Conservation (phyloP, 169 alveolate genomes). For the Cystoisospora suis region DNA sequence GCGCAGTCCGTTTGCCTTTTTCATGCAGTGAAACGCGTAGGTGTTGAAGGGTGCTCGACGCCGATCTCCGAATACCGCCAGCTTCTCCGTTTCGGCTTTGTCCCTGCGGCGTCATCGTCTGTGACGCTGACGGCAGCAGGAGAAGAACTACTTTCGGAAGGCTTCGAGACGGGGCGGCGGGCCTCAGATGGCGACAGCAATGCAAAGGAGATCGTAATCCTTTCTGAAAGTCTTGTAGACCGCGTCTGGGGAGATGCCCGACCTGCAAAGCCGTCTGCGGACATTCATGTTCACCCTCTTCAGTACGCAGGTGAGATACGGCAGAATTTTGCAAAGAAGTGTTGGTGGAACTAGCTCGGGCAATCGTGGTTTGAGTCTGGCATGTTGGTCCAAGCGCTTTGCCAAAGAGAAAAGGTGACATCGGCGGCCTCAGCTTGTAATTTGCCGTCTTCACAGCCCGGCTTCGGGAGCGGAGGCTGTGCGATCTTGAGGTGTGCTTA, state of each 20-base stretch:
- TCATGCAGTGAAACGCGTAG: slow-evolving; percentile 49
- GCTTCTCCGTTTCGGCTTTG: slow-evolving; percentile 16
- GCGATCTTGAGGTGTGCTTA: no score
- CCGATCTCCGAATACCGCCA: slow-evolving; percentile 13
- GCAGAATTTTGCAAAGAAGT: no score
- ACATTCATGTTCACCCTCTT: background rate
- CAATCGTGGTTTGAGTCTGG: no score
- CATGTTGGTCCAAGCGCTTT: no score
- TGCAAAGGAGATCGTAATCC: background rate
- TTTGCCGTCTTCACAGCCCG: no score
- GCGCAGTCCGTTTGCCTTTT: no score
- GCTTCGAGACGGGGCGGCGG: background rate
- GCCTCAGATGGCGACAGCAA: background rate
- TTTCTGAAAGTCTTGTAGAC: slow-evolving; percentile 57
- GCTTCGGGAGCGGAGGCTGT: no score
- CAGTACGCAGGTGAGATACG: slow-evolving; percentile 5
- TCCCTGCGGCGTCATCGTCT: background rate
- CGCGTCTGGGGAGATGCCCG: slow-evolving; percentile 60
- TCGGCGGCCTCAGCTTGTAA: no score
- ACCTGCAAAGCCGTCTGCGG: slow-evolving; percentile 22
- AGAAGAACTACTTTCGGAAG: background rate
- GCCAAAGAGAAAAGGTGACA: no score
- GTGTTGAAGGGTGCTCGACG: slow-evolving; percentile 47
- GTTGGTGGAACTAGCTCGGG: no score
- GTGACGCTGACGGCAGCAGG: background rate